Evolutionary conservation across 768 basidiomycete genomes (phyloP).

Genomic region (Strobilomyces confusus): DNA sequence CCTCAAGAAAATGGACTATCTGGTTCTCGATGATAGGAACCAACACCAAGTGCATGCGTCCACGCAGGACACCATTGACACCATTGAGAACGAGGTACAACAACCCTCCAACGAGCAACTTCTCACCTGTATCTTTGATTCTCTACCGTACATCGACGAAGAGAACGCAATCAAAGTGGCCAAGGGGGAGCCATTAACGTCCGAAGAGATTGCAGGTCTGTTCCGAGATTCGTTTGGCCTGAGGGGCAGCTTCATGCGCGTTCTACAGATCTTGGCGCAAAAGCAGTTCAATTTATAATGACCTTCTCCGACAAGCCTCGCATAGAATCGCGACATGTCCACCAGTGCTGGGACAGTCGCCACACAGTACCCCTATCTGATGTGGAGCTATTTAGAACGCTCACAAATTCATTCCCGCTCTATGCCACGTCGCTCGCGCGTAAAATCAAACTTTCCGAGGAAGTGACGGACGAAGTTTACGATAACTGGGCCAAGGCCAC

Average conservation of each 20-base stretch:
- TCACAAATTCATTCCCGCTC: constrained; percentile 87
- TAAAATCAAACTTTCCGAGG: constrained; percentile 51
- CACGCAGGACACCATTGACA: background rate
- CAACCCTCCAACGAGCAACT: constrained; percentile 16
- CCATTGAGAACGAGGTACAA: constrained; percentile 6
- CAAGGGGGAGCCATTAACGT: constrained; percentile 41
- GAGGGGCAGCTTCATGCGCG: background rate
- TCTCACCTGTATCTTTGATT: constrained; percentile 28
- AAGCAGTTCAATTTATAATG: constrained; percentile 72
- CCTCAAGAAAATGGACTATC: constrained; percentile 96
- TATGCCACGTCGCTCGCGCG: constrained; percentile 75
- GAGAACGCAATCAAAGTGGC: constrained; percentile 33
- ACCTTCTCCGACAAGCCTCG: constrained; percentile 50
- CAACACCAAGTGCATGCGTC: constrained; percentile 9
- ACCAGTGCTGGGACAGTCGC: constrained; percentile 20
- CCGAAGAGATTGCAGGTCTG: constrained; percentile 55
- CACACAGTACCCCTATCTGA: constrained; percentile 12
- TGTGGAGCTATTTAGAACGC: constrained; percentile 43
- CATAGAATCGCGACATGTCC: constrained; percentile 24
- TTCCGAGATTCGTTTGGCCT: constrained; percentile 4
- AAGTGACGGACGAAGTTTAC: constrained; percentile 52
- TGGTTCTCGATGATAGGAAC: constrained; percentile 84
- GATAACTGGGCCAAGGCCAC: constrained; percentile 51
- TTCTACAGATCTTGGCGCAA: constrained; percentile 56
- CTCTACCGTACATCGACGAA: constrained; percentile 27